Percentiles rank a stretch among this genome's conserved stretches.
phyloP scores from a whole-genome alignment of 2,329 filamentous ascomycete species.

The Tolypocladium tundrense region DNA sequence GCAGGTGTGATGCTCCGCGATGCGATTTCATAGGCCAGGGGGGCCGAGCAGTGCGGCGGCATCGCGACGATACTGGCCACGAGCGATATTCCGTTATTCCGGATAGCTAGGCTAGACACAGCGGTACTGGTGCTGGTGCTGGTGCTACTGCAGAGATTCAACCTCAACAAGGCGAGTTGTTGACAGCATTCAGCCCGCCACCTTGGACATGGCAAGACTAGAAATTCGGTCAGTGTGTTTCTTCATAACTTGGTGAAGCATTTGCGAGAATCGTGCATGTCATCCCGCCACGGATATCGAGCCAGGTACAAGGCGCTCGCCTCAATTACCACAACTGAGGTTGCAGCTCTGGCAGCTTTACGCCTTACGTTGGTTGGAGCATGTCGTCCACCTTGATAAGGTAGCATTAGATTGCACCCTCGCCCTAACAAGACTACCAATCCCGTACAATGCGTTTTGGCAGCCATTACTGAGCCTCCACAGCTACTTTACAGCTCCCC shows the following conservation, averaged over 20 bases:
- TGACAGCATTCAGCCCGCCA: not conserved
- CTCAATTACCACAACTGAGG: not conserved
- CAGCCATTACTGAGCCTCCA: no score
- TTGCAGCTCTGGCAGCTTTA: not conserved
- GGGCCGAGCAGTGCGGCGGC: conserved; percentile 44
- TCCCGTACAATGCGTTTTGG: no score
- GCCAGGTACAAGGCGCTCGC: not conserved
- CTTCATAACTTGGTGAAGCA: no score
- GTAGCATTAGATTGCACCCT: not conserved
- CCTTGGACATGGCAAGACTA: not conserved
- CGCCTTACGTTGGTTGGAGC: not conserved
- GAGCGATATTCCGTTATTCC: conserved; percentile 28
- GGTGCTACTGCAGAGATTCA: not conserved
- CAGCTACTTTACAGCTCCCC: no score
- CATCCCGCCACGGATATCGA: not conserved
- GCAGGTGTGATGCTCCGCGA: conserved; percentile 56
- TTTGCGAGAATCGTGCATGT: not conserved
- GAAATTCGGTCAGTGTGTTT: not conserved
- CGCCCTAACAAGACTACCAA: not conserved
- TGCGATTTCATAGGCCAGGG: conserved; percentile 61
- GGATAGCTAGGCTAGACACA: conserved; percentile 9
- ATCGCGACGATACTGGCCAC: conserved; percentile 52
- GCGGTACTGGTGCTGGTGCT: not conserved
- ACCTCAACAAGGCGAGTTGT: not conserved
- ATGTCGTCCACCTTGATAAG: not conserved